Evolutionary conservation across 805 yeast genomes (phyloP).

Genomic region (Wickerhamomyces tratensis): DNA sequence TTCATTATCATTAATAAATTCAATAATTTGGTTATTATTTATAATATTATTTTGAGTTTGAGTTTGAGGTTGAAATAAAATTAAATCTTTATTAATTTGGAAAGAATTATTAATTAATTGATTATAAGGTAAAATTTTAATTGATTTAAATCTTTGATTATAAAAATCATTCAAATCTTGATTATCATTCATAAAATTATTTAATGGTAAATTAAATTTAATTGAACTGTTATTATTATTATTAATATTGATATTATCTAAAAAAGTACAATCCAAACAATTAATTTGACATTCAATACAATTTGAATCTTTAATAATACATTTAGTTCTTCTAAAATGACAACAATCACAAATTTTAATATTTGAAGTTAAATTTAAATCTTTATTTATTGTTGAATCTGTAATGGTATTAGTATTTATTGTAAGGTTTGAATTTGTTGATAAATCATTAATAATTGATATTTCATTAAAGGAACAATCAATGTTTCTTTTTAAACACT

Average conservation of each 20-base stretch:
- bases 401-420: no score
- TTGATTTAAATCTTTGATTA: not conserved
- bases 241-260: slow-evolving; percentile 3
- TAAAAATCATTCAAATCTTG: no score
- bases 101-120: not conserved
- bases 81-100: no score
- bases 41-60: no score
- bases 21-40: slow-evolving; percentile 5
- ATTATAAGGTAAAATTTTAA: not conserved
- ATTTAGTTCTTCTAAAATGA: slow-evolving; percentile 14
- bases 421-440: no score
- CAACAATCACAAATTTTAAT: slow-evolving; percentile 13
- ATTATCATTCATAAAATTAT: no score
- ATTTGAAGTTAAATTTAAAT: not conserved
- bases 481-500: slow-evolving; percentile 20
- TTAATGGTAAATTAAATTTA: not conserved
- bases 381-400: no score
- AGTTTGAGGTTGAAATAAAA: not conserved
- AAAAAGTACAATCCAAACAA: slow-evolving; percentile 16
- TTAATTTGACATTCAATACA: slow-evolving; percentile 17
- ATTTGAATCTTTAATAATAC: slow-evolving; percentile 9
- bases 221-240: slow-evolving; percentile 16
- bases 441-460: no score
- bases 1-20: slow-evolving; percentile 17
- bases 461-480: slow-evolving; percentile 17